A percentile compares a stretch with the other conserved stretches of the same genome.
These are phyloP conservation scores for Mucor sp. DNA, from an alignment of 371 early-diverging fungal genomes.

Conservation along the genomic window DNA sequence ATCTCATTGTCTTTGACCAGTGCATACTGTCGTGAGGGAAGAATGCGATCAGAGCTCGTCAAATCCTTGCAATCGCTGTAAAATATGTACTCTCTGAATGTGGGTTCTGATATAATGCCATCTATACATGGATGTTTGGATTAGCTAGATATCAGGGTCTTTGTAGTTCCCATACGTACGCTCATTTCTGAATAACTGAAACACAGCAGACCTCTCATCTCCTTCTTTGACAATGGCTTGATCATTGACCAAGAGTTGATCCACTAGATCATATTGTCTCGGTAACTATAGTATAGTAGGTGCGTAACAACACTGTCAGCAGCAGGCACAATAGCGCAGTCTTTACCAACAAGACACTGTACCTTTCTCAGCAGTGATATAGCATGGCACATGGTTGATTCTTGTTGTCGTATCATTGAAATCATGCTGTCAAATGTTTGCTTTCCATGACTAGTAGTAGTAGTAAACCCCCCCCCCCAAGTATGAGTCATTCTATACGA, in stretches of 20 bases:
- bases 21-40: constrained; percentile 40
- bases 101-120: constrained; percentile 46
- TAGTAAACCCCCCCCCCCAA: too few species aligned
- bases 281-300: too few species aligned
- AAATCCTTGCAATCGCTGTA: constrained; percentile 32
- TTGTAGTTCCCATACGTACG: constrained; percentile 28
- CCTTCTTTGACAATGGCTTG: constrained; percentile 59
- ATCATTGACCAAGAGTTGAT: constrained; percentile 49
- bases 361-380: constrained; percentile 69
- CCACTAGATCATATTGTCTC: constrained; percentile 66
- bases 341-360: not conserved
- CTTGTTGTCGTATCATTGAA: constrained; percentile 55
- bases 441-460: constrained; percentile 39
- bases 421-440: constrained; percentile 46
- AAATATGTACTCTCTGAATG: constrained; percentile 52
- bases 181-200: constrained; percentile 58
- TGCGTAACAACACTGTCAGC: not conserved
- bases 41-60: constrained; percentile 13
- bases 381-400: constrained; percentile 62
- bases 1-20: constrained; percentile 44
- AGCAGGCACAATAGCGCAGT: not conserved
- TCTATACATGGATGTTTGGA: constrained; percentile 13
- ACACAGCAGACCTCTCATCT: constrained; percentile 63
- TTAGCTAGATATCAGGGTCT: not conserved
- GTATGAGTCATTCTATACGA: constrained; percentile 1